Evolutionary conservation across 495 filamentous ascomycete genomes (phyloP).

Genomic region (Stereocaulon alpinum): DNA sequence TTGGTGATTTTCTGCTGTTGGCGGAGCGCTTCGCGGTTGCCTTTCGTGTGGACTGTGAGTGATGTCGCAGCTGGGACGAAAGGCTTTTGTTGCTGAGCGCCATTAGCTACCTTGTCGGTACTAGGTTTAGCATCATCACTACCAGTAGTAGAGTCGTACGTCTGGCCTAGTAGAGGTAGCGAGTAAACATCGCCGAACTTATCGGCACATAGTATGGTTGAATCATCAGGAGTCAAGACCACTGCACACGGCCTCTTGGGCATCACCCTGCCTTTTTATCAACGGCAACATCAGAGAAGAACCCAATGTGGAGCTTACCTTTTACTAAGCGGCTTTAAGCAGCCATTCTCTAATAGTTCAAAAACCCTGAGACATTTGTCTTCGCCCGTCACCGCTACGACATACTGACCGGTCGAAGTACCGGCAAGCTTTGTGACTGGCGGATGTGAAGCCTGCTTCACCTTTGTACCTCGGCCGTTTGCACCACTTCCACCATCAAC

Average conservation of each 20-base stretch:
- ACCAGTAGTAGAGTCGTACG: background rate
- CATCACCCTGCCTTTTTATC: conserved; percentile 51
- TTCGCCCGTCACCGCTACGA: conserved; percentile 71
- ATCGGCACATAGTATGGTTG: conserved; percentile 69
- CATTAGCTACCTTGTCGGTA: background rate
- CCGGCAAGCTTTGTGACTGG: conserved; percentile 34
- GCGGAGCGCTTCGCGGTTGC: conserved; percentile 65
- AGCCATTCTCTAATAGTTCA: conserved; percentile 47
- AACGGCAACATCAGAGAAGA: conserved; percentile 7
- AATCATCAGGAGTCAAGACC: conserved; percentile 53
- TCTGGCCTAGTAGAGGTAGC: conserved; percentile 53
- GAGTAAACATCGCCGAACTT: conserved; percentile 96
- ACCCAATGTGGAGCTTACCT: conserved; percentile 41
- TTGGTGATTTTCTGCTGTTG: conserved; percentile 52
- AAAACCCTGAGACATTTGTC: conserved; percentile 88
- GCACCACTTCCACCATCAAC: conserved; percentile 20
- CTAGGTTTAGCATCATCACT: conserved; percentile 3
- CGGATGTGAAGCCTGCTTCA: conserved; percentile 25
- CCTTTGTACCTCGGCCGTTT: conserved; percentile 21
- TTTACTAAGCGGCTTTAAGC: conserved; percentile 56
- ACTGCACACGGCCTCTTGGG: conserved; percentile 78
- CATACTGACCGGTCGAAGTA: conserved; percentile 50
- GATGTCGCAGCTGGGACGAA: conserved; percentile 52
- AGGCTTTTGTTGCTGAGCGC: conserved; percentile 23
- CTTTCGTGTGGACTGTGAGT: conserved; percentile 72